These are phyloP conservation scores for Chaetomium strumarium DNA, from an alignment of 2,329 filamentous ascomycete genomes.

Conservation along the genomic window DNA sequence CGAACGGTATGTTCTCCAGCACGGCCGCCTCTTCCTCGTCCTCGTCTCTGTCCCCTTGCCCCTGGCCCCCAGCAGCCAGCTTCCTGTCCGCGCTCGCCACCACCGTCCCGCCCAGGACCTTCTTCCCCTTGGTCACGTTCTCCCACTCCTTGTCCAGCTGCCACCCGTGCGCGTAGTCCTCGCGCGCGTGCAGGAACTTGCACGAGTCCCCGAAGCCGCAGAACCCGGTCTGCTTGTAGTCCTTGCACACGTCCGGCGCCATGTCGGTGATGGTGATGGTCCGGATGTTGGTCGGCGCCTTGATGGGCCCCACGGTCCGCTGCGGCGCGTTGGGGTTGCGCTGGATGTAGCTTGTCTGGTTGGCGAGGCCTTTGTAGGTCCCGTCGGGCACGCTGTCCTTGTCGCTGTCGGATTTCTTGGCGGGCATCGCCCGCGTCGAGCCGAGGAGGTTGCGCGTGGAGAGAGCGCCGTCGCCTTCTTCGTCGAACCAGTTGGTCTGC, in stretches of 20 bases:
- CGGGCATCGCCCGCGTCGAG: constrained; percentile 41
- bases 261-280: constrained; percentile 89
- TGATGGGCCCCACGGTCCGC: constrained; percentile 74
- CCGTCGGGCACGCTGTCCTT: constrained; percentile 45
- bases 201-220: constrained; percentile 73
- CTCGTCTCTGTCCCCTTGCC: constrained; percentile 37
- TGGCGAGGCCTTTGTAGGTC: constrained; percentile 70
- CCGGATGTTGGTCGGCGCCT: constrained; percentile 81
- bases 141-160: constrained; percentile 95
- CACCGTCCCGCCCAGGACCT: constrained; percentile 53
- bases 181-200: constrained; percentile 71
- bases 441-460: constrained; percentile 53
- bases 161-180: constrained; percentile 88
- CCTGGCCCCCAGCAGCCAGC: constrained; percentile 17
- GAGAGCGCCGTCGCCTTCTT: constrained; percentile 44
- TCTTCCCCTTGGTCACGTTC: constrained; percentile 66
- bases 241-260: constrained; percentile 90
- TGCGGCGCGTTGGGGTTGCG: constrained; percentile 71
- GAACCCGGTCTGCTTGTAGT: constrained; percentile 53
- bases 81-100: constrained; percentile 53
- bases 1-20: constrained; percentile 81
- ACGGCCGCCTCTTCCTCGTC: constrained; percentile 68
- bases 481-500: constrained; percentile 82
- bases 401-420: constrained; percentile 10
- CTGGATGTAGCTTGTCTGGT: constrained; percentile 67